Percentiles rank a stretch among this genome's conserved stretches.
These are phyloP conservation scores for Curvularia hawaiiensis DNA, from an alignment of 2,329 filamentous ascomycete genomes.

Conservation along the genomic window DNA sequence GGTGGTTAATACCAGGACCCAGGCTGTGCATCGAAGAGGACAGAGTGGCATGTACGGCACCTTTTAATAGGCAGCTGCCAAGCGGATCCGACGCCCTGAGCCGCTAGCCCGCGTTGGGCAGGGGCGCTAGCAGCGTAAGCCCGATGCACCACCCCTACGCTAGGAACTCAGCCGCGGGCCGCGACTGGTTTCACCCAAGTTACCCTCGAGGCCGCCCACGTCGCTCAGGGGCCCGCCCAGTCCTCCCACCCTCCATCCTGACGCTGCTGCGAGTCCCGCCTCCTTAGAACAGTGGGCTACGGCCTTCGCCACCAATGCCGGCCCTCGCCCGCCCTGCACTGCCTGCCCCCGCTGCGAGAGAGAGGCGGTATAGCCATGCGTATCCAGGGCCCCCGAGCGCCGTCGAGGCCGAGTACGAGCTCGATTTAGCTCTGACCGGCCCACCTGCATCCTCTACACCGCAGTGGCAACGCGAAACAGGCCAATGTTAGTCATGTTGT, in stretches of 20 bases:
- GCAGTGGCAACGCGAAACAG: constrained; percentile 39
- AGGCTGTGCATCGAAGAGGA: constrained; percentile 33
- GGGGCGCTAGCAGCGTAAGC: constrained; percentile 10
- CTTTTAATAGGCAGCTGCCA: constrained; percentile 42
- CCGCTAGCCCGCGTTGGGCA: constrained; percentile 19
- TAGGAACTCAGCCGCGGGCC: constrained; percentile 32
- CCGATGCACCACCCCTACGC: constrained; percentile 23
- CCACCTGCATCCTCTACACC: constrained; percentile 32
- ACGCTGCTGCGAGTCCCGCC: constrained; percentile 8
- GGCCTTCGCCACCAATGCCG: constrained; percentile 5
- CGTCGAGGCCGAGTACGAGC: constrained; percentile 17
- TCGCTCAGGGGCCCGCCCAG: constrained; percentile 25
- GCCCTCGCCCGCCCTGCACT: not conserved
- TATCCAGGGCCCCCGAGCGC: constrained; percentile 21
- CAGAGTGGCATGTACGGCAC: constrained; percentile 41
- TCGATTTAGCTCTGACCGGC: constrained; percentile 24
- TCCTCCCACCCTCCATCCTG: not conserved
- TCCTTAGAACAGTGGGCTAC: not conserved
- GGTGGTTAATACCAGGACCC: constrained; percentile 29
- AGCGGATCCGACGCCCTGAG: constrained; percentile 22
- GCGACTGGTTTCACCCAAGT: constrained; percentile 29
- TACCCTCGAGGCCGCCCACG: not conserved
- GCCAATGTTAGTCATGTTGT: constrained; percentile 30
- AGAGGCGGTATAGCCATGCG: not conserved
- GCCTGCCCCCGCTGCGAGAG: not conserved